These are phyloP conservation scores for Pseudogymnoascus pannorum DNA, from an alignment of 2,329 filamentous ascomycete species.

Conservation along the genomic window DNA sequence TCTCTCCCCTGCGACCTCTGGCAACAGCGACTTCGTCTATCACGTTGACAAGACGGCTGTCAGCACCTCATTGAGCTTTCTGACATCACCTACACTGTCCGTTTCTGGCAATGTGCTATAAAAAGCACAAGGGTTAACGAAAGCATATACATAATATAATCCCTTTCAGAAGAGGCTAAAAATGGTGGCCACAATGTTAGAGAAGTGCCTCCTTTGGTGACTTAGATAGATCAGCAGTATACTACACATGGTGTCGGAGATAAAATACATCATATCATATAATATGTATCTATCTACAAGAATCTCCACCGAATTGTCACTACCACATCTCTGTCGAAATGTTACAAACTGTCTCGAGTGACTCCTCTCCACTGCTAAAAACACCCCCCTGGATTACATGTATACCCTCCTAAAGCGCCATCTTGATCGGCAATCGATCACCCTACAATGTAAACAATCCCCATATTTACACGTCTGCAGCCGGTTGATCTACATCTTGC, in stretches of 20 bases:
- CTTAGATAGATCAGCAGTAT: background rate
- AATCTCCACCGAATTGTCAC: background rate
- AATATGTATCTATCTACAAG: slow-evolving; percentile 6
- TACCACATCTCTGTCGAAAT: background rate
- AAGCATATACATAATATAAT: background rate
- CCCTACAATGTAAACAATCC: background rate
- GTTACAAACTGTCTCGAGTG: background rate
- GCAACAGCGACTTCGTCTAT: background rate
- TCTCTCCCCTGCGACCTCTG: background rate
- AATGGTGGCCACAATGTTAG: background rate
- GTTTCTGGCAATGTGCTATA: too few relatives aligned
- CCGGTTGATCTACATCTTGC: slow-evolving; percentile 7
- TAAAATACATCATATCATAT: slow-evolving; percentile 3
- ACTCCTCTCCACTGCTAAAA: background rate
- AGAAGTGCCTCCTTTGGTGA: background rate
- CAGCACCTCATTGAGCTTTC: background rate
- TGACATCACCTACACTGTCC: too few relatives aligned
- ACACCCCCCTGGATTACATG: background rate
- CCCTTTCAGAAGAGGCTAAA: background rate
- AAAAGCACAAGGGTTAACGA: too few relatives aligned
- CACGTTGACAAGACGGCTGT: background rate
- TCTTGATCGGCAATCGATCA: background rate
- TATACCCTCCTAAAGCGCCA: background rate
- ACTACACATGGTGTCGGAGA: background rate
- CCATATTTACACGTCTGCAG: slow-evolving; percentile 8